These are phyloP conservation scores for Epichloe uncinata DNA, from an alignment of 2,329 filamentous ascomycete genomes.

Conservation along the genomic window DNA sequence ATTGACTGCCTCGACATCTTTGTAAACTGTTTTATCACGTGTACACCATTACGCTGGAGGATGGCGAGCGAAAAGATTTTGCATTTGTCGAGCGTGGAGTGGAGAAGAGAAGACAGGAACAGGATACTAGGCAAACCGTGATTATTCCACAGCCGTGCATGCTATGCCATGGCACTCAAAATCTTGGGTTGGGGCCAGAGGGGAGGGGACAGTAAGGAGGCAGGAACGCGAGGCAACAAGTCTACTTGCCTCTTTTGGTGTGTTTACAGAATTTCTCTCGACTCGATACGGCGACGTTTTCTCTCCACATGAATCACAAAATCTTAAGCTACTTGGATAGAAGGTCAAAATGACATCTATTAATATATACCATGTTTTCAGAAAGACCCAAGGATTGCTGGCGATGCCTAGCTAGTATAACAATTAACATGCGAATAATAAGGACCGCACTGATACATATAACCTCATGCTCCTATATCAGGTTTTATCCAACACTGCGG, in stretches of 20 bases:
- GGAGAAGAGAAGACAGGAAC: neutral
- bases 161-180: neutral
- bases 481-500: no score
- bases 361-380: no score
- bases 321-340: neutral
- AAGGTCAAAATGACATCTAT: no score
- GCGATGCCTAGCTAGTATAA: no score
- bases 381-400: no score
- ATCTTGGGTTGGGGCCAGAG: neutral
- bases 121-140: no score
- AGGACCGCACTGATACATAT: no score
- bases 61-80: neutral
- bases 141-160: neutral
- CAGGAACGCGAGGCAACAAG: slow-evolving; percentile 2
- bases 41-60: neutral
- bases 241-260: neutral
- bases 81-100: neutral
- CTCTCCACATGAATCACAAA: slow-evolving; percentile 1
- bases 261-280: slow-evolving; percentile 5
- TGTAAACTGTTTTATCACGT: slow-evolving; percentile 1
- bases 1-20: neutral
- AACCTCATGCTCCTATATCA: no score
- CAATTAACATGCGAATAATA: no score
- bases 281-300: slow-evolving; percentile 5
- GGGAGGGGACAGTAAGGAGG: neutral